These are phyloP conservation scores for Leccinum arenicola DNA, from an alignment of 768 basidiomycete species.

Conservation along the genomic window DNA sequence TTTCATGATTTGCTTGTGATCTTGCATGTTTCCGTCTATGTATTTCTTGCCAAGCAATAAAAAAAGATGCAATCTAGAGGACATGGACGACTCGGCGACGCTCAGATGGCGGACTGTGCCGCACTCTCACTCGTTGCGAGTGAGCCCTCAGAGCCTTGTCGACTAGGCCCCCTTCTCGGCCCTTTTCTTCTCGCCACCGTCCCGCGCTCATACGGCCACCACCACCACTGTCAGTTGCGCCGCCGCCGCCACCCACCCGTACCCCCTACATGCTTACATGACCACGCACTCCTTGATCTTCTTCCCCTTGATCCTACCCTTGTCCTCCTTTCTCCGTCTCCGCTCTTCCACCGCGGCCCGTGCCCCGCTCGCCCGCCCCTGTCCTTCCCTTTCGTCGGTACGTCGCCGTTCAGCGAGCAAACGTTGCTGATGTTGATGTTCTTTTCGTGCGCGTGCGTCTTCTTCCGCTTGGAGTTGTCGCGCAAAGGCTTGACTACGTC, in stretches of 20 bases:
- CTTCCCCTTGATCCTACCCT: background rate
- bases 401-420: background rate
- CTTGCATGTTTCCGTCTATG: no score
- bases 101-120: no score
- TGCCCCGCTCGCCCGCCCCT: background rate
- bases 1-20: no score
- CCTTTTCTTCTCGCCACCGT: background rate
- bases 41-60: no score
- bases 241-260: background rate
- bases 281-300: background rate
- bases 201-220: background rate
- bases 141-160: background rate
- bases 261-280: background rate
- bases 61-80: no score
- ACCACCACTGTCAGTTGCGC: background rate
- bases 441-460: constrained; percentile 48
- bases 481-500: constrained; percentile 61
- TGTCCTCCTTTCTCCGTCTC: background rate
- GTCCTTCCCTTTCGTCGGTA: background rate
- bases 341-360: background rate
- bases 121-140: no score
- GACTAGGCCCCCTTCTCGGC: background rate
- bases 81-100: no score
- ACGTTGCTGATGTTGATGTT: constrained; percentile 18
- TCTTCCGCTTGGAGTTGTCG: constrained; percentile 80